Conservation (phyloP, 257 asterid genomes). For the Eustoma russellianum region DNA sequence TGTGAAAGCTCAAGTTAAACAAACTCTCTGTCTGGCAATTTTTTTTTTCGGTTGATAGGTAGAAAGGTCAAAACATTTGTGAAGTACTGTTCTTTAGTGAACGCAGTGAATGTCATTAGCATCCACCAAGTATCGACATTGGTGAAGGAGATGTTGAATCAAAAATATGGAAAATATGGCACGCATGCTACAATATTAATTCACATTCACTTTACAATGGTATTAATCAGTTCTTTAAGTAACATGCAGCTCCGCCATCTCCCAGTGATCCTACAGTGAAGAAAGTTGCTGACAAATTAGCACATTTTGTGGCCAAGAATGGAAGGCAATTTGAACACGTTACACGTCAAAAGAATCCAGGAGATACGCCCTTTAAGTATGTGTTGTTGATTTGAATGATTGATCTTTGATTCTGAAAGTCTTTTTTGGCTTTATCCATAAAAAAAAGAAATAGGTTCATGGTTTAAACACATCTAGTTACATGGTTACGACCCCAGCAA, state of each 20-base stretch:
- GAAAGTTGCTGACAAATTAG: slow-evolving; percentile 86
- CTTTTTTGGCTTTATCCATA: too few relatives aligned
- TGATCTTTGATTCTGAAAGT: too few relatives aligned
- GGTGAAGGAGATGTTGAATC: slow-evolving; percentile 73
- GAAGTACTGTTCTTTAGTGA: slow-evolving; percentile 63
- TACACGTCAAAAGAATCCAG: slow-evolving; percentile 89
- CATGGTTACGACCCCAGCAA: background rate
- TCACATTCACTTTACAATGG: slow-evolving; percentile 77
- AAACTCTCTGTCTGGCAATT: slow-evolving; percentile 9
- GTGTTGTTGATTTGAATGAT: slow-evolving; percentile 4
- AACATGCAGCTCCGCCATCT: slow-evolving; percentile 87
- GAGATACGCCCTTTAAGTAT: slow-evolving; percentile 94
- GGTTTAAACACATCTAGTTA: background rate
- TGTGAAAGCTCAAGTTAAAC: background rate
- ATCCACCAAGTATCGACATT: slow-evolving; percentile 34
- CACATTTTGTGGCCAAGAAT: slow-evolving; percentile 94
- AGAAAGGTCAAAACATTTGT: slow-evolving; percentile 38
- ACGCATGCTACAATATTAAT: slow-evolving; percentile 78
- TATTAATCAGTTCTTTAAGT: slow-evolving; percentile 93
- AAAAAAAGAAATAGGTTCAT: background rate
- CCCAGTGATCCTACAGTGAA: slow-evolving; percentile 95
- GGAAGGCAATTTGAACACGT: slow-evolving; percentile 90
- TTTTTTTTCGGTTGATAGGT: slow-evolving; percentile 17
- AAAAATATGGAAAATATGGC: slow-evolving; percentile 80
- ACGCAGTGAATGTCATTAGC: slow-evolving; percentile 68